A percentile compares a stretch with the other conserved stretches of the same genome.
phyloP scores from a whole-genome alignment of 2,329 filamentous ascomycete species.

The Shiraia bambusicola region DNA sequence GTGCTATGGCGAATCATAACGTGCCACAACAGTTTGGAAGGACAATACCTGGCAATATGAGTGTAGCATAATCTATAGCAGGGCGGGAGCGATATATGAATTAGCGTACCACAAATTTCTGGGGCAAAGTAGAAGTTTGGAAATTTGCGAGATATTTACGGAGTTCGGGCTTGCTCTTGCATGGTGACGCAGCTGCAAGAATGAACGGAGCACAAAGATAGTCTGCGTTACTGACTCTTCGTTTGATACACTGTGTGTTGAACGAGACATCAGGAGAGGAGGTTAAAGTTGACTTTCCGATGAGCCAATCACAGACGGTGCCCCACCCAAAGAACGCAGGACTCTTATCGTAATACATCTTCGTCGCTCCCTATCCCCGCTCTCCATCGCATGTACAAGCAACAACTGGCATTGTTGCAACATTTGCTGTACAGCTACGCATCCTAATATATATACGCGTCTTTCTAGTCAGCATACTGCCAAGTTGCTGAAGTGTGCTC shows the following conservation, averaged over 20 bases:
- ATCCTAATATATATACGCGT: slow-evolving; percentile 1
- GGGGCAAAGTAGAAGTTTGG: neutral
- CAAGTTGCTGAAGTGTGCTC: slow-evolving; percentile 14
- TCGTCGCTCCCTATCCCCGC: slow-evolving; percentile 1
- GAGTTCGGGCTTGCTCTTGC: neutral
- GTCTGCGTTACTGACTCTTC: neutral
- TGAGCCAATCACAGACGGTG: slow-evolving; percentile 1
- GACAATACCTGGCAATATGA: slow-evolving; percentile 1
- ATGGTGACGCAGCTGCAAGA: neutral
- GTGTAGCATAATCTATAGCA: neutral
- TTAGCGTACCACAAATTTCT: neutral
- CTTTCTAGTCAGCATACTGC: slow-evolving; percentile 3
- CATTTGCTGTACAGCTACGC: neutral
- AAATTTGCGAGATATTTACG: slow-evolving; percentile 1
- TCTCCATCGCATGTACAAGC: slow-evolving; percentile 2
- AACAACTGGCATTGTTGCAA: slow-evolving; percentile 1
- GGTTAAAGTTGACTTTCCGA: neutral
- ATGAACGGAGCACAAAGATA: neutral
- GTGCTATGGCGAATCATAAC: neutral
- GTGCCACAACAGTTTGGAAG: neutral
- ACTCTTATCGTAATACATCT: slow-evolving; percentile 12
- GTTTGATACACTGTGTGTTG: neutral
- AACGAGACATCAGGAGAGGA: too few relatives aligned
- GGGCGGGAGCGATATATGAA: neutral
- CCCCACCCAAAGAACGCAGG: slow-evolving; percentile 10